Conservation (phyloP, 1,284 basidiomycete genomes). For the Sanghuangporus weigelae region DNA sequence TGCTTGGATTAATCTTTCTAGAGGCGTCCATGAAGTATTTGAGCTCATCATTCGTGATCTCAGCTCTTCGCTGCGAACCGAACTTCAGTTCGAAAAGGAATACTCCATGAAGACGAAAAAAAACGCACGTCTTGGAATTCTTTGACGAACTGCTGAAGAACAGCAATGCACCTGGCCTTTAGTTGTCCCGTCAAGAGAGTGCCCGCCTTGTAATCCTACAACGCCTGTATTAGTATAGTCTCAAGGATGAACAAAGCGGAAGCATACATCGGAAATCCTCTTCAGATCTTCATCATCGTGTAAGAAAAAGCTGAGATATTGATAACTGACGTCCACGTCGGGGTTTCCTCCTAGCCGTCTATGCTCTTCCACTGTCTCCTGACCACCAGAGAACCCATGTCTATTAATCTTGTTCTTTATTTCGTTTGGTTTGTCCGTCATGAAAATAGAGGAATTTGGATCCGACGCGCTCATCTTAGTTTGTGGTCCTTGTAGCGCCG, state of each 20-base stretch:
- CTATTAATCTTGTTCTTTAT: constrained; percentile 99
- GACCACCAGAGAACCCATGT: constrained; percentile 87
- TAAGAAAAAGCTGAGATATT: constrained; percentile 96
- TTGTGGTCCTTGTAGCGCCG: constrained; percentile 94
- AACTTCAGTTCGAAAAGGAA: background rate
- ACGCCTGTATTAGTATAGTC: background rate
- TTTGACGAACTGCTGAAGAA: constrained; percentile 81
- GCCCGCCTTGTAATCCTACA: constrained; percentile 87
- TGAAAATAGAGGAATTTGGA: constrained; percentile 87
- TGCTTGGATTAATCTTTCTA: constrained; percentile 62
- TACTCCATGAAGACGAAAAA: background rate
- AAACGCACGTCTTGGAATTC: constrained; percentile 82
- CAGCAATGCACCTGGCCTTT: constrained; percentile 85
- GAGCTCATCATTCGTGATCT: constrained; percentile 78
- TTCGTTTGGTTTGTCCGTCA: constrained; percentile 90
- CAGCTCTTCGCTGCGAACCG: constrained; percentile 61
- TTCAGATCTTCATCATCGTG: constrained; percentile 90
- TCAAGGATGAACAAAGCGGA: background rate
- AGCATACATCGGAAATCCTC: constrained; percentile 66
- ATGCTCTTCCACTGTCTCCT: constrained; percentile 94
- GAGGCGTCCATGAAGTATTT: constrained; percentile 79
- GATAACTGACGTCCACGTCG: constrained; percentile 95
- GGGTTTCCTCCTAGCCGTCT: constrained; percentile 84
- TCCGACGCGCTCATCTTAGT: constrained; percentile 99
- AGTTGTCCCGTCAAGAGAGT: constrained; percentile 87